Base-by-base conservation (phyloP, 345 rosid species). In the Cardamine resedifolia region DNA sequence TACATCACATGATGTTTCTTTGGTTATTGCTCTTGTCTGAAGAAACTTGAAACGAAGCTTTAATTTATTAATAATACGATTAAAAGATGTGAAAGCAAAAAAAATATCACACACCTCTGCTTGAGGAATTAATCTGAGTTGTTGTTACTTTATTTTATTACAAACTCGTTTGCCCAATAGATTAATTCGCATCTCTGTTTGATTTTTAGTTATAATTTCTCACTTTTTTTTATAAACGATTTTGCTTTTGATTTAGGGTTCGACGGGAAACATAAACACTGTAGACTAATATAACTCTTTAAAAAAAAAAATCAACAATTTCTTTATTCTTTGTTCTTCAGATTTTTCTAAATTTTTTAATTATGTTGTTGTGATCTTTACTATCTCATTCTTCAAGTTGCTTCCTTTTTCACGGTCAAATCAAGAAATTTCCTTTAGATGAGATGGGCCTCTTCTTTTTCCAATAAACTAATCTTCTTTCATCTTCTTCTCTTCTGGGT, bases 301-400 rank as follows among this genome's bases (percentile, higher is more conserved):
- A 19, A 52, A 56, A 11, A 10, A 9, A 70, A 8, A 49, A 26
- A 10, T 27, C 27, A 7, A 27, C 38, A 50, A 38, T 14, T 51
- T 71, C 4, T 24, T 71, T 27, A 20, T 55, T 64, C 67, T 74
- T 74, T 56, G 77, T 74, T 74, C 72, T 74, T 66, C 27, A 66
- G 67, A 66, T 58, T 66, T 24, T 58, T 67, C 31, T 44, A 45
- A 64, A 55, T n/a, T n/a, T 55, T 45, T 56, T 55, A 7, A n/a
- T 24, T 48, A 34, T 65, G 24, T 52, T 26, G 31, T 48, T 47
- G 57, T 73, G 70, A 61, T 53, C 26, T 23, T 47, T 6, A 26
- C 60, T 63, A 49, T 49, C 70, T 50, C 21, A 66, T 52, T 36
- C n/a, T 58, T 31, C 66, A 57, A 65, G 71, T 57, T 48, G 72